These are phyloP conservation scores for Silene coronaria DNA, from an alignment of 179 eudicot genomes.

Conservation along the genomic window DNA sequence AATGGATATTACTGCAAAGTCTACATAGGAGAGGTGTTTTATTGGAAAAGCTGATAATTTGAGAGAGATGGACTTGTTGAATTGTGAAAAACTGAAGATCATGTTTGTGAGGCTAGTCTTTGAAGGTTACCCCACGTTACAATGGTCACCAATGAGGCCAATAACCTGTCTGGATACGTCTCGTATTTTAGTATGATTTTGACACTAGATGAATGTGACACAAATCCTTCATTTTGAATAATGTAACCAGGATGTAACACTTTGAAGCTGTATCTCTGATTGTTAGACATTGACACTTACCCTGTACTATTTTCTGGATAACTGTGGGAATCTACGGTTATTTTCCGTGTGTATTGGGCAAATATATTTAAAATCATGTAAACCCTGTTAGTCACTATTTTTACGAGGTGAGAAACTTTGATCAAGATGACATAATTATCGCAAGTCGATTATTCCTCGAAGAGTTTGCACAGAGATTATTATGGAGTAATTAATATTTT, in stretches of 20 bases:
- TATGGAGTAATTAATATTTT: too few relatives aligned
- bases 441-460: too few relatives aligned
- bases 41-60: constrained; percentile 19
- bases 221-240: not conserved
- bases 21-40: constrained; percentile 1
- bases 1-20: not conserved
- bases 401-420: too few relatives aligned
- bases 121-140: constrained; percentile 22
- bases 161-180: not conserved
- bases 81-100: constrained; percentile 33
- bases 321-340: too few relatives aligned
- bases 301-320: too few relatives aligned
- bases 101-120: constrained; percentile 35
- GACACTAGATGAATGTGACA: constrained; percentile 6
- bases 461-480: too few relatives aligned
- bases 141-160: constrained; percentile 3
- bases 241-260: too few relatives aligned
- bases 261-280: not conserved
- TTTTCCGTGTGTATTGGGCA: too few relatives aligned
- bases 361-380: too few relatives aligned
- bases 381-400: too few relatives aligned
- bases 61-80: constrained; percentile 7
- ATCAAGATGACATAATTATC: too few relatives aligned
- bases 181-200: constrained; percentile 17
- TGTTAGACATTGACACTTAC: too few relatives aligned